These are phyloP conservation scores for Glutinoglossum americanum DNA, from an alignment of 495 filamentous ascomycete species.

Conservation along the genomic window DNA sequence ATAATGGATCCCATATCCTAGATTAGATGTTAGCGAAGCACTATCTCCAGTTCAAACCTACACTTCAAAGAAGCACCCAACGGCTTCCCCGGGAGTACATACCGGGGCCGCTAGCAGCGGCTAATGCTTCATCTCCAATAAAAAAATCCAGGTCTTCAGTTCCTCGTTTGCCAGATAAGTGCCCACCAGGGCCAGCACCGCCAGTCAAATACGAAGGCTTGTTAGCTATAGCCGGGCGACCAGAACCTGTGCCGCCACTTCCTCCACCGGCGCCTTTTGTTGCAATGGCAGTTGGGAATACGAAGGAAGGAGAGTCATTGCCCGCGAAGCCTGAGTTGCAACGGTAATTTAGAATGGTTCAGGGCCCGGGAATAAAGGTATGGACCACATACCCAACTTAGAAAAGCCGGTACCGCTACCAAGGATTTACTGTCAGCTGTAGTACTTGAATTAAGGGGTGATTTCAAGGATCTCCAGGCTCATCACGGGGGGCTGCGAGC, in stretches of 20 bases:
- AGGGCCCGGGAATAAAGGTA: not conserved
- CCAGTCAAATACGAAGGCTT: conserved; percentile 93
- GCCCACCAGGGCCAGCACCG: conserved; percentile 56
- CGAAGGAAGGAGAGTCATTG: conserved; percentile 97
- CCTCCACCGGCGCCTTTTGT: conserved; percentile 62
- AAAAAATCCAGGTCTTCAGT: conserved; percentile 98
- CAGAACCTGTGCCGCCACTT: conserved; percentile 53
- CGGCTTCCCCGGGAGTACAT: conserved; percentile 9
- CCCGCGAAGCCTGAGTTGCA: conserved; percentile 66
- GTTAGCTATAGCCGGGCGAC: conserved; percentile 71
- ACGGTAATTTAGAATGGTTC: not conserved
- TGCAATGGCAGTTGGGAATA: conserved; percentile 96
- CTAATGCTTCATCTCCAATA: conserved; percentile 88
- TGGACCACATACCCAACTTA: conserved; percentile 56
- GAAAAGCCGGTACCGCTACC: conserved; percentile 93
- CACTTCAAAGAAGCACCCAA: not conserved
- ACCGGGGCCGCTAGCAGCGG: conserved; percentile 67
- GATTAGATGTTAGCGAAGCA: not conserved
- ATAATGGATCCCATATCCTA: conserved; percentile 88
- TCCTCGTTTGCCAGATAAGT: conserved; percentile 78
- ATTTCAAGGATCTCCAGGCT: conserved; percentile 2
- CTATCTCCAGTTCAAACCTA: not conserved
- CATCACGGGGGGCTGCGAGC: conserved; percentile 17
- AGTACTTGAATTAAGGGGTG: conserved; percentile 5
- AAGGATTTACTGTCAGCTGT: conserved; percentile 5